phyloP scores from a whole-genome alignment of 371 early-diverging fungal genomes.

The Mortierella polycephala region DNA sequence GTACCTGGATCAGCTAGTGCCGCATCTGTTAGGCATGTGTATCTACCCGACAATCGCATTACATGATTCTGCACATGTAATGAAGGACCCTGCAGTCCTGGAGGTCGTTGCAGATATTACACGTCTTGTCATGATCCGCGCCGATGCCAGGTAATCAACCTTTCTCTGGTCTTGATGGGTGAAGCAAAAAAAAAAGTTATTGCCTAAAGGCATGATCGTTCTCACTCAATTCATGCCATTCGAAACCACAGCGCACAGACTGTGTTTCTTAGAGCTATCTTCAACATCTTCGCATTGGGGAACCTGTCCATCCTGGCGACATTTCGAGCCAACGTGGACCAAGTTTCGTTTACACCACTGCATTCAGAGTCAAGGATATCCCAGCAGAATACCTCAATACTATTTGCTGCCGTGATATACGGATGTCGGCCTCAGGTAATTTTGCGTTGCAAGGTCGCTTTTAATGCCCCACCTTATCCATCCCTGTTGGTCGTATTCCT shows the following conservation, averaged over 20 bases:
- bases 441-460: not conserved
- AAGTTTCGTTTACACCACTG: not conserved
- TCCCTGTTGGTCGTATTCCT: not conserved
- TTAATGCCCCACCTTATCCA: too few species aligned
- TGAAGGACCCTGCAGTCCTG: constrained; percentile 1
- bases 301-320: not conserved
- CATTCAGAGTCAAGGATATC: not conserved
- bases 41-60: not conserved
- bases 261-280: not conserved
- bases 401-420: not conserved
- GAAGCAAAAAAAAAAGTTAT: not conserved
- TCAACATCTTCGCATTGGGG: not conserved
- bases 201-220: not conserved
- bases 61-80: not conserved
- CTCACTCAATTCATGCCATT: not conserved
- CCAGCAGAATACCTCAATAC: not conserved
- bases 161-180: not conserved
- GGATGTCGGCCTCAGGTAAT: constrained; percentile 1
- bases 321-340: not conserved
- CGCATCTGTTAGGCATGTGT: constrained; percentile 1
- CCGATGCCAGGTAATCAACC: not conserved
- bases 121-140: constrained; percentile 1
- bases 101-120: not conserved
- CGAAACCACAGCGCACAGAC: not conserved
- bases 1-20: constrained; percentile 1